A percentile compares a stretch with the other conserved stretches of the same genome.
Evolutionary conservation across 2,329 filamentous ascomycete species (phyloP).

Genomic region (Epichloe aotearoae): DNA sequence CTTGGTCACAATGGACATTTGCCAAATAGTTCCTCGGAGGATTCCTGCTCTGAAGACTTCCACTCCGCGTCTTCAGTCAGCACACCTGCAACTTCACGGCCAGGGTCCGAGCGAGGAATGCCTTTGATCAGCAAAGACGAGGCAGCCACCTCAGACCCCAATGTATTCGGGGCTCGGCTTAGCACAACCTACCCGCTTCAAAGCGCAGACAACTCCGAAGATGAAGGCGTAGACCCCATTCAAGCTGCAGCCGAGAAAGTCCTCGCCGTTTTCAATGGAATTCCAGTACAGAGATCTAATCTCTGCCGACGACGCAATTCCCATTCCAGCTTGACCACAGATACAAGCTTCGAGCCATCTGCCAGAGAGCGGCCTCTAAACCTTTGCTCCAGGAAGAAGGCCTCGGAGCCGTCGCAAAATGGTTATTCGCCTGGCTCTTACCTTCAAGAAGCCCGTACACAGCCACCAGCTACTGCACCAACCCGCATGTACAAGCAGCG

Average conservation of each 20-base stretch:
- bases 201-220: slow-evolving; percentile 4
- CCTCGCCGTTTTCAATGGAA: slow-evolving; percentile 8
- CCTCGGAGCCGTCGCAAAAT: not conserved
- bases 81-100: slow-evolving; percentile 27
- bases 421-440: slow-evolving; percentile 7
- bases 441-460: slow-evolving; percentile 11
- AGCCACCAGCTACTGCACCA: slow-evolving; percentile 6
- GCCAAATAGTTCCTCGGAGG: slow-evolving; percentile 20
- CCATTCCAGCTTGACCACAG: slow-evolving; percentile 6
- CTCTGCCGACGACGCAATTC: slow-evolving; percentile 7
- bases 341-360: slow-evolving; percentile 20
- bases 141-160: not conserved
- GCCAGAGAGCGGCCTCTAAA: slow-evolving; percentile 26
- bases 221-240: slow-evolving; percentile 5
- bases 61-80: slow-evolving; percentile 22
- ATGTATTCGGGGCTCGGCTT: not conserved
- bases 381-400: slow-evolving; percentile 10
- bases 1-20: slow-evolving; percentile 2
- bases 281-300: slow-evolving; percentile 9
- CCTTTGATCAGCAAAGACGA: slow-evolving; percentile 8
- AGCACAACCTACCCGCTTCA: slow-evolving; percentile 1
- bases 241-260: slow-evolving; percentile 10
- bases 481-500: slow-evolving; percentile 7
- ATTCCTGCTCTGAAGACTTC: slow-evolving; percentile 25
- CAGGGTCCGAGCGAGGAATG: slow-evolving; percentile 25